Conservation (phyloP, 306 rosid genomes). For the Begonia peltatifolia region DNA sequence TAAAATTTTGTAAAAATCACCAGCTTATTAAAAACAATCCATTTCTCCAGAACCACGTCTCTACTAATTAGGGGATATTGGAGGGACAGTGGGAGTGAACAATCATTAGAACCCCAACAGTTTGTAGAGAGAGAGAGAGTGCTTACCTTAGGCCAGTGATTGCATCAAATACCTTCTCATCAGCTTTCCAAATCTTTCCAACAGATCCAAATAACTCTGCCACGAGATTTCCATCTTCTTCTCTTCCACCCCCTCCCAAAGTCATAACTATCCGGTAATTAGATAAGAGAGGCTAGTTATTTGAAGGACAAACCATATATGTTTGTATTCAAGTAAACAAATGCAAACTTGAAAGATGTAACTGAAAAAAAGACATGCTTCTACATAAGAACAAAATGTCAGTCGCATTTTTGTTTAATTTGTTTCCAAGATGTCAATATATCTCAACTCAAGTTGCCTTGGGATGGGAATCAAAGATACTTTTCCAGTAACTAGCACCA, state of each 20-base stretch:
- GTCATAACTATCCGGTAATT: constrained; percentile 41
- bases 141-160: constrained; percentile 82
- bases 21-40: neutral
- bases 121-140: neutral
- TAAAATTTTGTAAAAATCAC: constrained; percentile 14
- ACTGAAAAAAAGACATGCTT: neutral
- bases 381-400: too few species aligned
- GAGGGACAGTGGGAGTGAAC: too few species aligned
- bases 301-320: too few species aligned
- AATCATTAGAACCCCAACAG: too few species aligned
- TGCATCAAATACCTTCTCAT: constrained; percentile 84
- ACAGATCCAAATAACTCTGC: constrained; percentile 69
- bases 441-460: too few species aligned
- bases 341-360: neutral
- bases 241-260: constrained; percentile 71
- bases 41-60: too few species aligned
- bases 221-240: constrained; percentile 63
- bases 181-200: constrained; percentile 80
- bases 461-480: neutral
- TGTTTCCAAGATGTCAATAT: too few species aligned
- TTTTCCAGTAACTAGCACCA: neutral
- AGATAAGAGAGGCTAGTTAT: constrained; percentile 6
- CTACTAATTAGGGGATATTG: too few species aligned
- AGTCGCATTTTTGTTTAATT: too few species aligned
- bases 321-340: neutral